Percentiles rank a stretch among this genome's conserved stretches.
These are phyloP conservation scores for Fusarium protoensiforme DNA, from an alignment of 2,329 filamentous ascomycete genomes.

Conservation along the genomic window DNA sequence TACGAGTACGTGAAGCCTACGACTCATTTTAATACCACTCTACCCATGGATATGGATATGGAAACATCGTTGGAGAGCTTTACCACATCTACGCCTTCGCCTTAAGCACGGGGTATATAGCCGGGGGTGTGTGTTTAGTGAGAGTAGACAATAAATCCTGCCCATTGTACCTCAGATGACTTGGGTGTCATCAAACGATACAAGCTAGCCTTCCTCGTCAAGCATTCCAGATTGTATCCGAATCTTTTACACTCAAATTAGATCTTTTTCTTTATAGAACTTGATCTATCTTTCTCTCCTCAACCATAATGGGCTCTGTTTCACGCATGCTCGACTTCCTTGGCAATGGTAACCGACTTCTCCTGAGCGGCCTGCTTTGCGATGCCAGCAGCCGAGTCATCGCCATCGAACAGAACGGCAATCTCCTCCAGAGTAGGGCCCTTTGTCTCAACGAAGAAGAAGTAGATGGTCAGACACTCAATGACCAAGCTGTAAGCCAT, in stretches of 20 bases:
- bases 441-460: conserved; percentile 41
- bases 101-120: too few species aligned
- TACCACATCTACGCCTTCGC: not conserved
- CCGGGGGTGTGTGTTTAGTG: too few species aligned
- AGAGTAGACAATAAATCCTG: too few species aligned
- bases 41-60: not conserved
- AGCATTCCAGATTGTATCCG: not conserved
- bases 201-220: not conserved
- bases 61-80: not conserved
- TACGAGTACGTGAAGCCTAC: not conserved
- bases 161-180: not conserved
- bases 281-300: not conserved
- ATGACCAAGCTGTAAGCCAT: conserved; percentile 18
- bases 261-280: not conserved
- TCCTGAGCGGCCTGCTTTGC: conserved; percentile 36
- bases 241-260: not conserved
- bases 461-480: conserved; percentile 39
- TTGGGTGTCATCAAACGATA: not conserved
- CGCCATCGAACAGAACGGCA: conserved; percentile 37
- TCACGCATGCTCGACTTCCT: conserved; percentile 35
- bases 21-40: not conserved
- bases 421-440: conserved; percentile 40
- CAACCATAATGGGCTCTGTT: not conserved
- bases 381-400: conserved; percentile 35
- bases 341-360: conserved; percentile 11